phyloP scores from a whole-genome alignment of 1,284 basidiomycete species.

The Puccinia horiana region DNA sequence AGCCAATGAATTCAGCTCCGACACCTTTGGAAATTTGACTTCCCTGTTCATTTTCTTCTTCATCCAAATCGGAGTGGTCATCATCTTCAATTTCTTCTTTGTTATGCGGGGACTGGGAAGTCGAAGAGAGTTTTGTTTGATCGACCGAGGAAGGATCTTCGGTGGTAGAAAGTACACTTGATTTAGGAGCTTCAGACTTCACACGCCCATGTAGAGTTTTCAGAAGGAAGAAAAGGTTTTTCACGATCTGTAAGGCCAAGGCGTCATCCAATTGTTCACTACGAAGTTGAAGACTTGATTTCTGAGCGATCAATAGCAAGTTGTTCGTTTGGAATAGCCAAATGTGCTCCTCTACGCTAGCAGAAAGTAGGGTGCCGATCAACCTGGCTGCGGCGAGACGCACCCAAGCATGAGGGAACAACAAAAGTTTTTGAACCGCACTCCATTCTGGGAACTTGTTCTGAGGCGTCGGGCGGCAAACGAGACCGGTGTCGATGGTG shows the following conservation, averaged over 20 bases:
- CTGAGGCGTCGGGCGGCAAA: slow-evolving; percentile 52
- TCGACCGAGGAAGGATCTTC: slow-evolving; percentile 52
- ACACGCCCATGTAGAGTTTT: slow-evolving; percentile 60
- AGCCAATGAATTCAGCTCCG: slow-evolving; percentile 64
- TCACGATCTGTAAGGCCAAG: slow-evolving; percentile 82
- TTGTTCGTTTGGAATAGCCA: slow-evolving; percentile 49
- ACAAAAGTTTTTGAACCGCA: slow-evolving; percentile 68
- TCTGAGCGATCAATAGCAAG: slow-evolving; percentile 72
- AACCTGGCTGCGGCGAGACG: slow-evolving; percentile 77
- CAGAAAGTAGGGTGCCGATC: slow-evolving; percentile 71
- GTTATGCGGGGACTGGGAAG: not conserved
- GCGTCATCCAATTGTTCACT: slow-evolving; percentile 76
- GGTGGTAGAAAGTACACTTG: slow-evolving; percentile 56
- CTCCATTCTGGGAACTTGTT: slow-evolving; percentile 63
- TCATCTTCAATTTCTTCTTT: slow-evolving; percentile 15
- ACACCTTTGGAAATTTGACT: slow-evolving; percentile 55
- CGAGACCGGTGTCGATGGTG: slow-evolving; percentile 58
- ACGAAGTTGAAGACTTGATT: slow-evolving; percentile 76
- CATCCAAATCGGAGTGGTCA: slow-evolving; percentile 47
- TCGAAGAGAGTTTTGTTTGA: not conserved
- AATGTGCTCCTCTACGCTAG: slow-evolving; percentile 57
- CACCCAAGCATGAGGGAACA: slow-evolving; percentile 94
- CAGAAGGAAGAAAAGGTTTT: slow-evolving; percentile 87
- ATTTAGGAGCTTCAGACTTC: slow-evolving; percentile 63
- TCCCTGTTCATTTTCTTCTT: slow-evolving; percentile 58